phyloP scores from a whole-genome alignment of 148 eudicot genomes.

The Dysphania ambrosioides region DNA sequence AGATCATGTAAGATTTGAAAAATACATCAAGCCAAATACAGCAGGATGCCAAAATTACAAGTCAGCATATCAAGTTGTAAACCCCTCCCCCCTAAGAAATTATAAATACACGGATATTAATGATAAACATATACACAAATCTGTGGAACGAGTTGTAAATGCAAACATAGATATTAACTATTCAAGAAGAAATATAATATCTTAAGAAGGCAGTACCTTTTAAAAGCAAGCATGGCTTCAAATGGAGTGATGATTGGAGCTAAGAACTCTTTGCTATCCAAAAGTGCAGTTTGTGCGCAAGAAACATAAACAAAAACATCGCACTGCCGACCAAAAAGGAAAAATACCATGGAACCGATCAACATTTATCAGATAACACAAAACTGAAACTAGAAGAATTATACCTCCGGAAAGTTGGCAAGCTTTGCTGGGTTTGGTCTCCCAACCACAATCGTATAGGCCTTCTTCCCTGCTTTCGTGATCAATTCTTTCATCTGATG shows the following conservation, averaged over 20 bases:
- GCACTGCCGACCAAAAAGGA: conserved; percentile 51
- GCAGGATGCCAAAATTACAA: neutral
- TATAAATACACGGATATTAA: neutral
- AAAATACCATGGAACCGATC: neutral
- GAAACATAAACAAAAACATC: conserved; percentile 81
- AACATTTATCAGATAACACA: neutral
- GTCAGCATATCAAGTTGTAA: neutral
- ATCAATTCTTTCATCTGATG: conserved; percentile 68
- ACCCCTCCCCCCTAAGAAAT: neutral
- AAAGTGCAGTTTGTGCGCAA: conserved; percentile 87
- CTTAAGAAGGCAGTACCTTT: conserved; percentile 44
- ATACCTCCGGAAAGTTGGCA: conserved; percentile 94
- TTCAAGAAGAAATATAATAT: neutral
- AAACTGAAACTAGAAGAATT: neutral
- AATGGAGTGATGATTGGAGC: conserved; percentile 96
- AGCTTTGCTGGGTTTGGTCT: conserved; percentile 94
- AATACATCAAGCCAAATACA: too few relatives aligned
- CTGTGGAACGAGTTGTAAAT: neutral
- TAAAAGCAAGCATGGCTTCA: conserved; percentile 81
- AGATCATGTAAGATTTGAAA: neutral
- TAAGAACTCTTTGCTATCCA: conserved; percentile 96
- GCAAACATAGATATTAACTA: neutral
- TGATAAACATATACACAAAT: neutral
- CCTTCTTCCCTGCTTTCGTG: conserved; percentile 73
- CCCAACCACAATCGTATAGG: conserved; percentile 76